phyloP scores from a whole-genome alignment of 768 basidiomycete species.

The Russula foetens region DNA sequence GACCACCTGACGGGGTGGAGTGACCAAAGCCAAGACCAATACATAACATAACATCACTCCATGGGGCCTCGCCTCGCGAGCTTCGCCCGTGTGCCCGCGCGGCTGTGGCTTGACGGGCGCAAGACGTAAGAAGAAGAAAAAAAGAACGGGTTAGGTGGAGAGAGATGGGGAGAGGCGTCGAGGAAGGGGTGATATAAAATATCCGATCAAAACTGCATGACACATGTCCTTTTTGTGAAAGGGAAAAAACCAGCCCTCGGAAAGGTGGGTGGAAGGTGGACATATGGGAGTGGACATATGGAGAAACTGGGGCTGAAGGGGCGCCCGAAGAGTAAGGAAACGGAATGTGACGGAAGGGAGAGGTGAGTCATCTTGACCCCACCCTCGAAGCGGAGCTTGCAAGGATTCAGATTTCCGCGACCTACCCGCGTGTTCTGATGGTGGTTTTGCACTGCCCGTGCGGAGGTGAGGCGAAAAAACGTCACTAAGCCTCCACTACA shows the following conservation, averaged over 20 bases:
- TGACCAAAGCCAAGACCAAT: not conserved
- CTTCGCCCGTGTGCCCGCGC: not conserved
- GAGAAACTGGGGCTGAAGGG: no score
- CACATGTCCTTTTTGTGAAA: no score
- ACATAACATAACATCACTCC: not conserved
- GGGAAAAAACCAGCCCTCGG: no score
- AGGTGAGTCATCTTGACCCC: no score
- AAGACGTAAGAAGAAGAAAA: not conserved
- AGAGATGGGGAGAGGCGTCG: not conserved
- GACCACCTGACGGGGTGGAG: no score
- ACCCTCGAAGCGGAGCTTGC: conserved; percentile 15
- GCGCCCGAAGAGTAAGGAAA: no score
- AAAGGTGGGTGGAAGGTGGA: no score
- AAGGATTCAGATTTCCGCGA: conserved; percentile 15
- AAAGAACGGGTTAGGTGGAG: not conserved
- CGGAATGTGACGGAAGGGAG: not conserved
- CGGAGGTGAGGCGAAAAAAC: conserved; percentile 1
- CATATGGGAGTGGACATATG: no score
- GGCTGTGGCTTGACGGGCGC: not conserved
- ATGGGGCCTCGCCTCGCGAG: not conserved
- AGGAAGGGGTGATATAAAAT: not conserved
- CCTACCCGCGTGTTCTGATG: conserved; percentile 15
- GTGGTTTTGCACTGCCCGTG: not conserved
- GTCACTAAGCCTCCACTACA: conserved; percentile 4
- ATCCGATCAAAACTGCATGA: no score